Base-by-base conservation (phyloP, 2,329 filamentous ascomycete genomes). In the Aspergillus sp. region DNA sequence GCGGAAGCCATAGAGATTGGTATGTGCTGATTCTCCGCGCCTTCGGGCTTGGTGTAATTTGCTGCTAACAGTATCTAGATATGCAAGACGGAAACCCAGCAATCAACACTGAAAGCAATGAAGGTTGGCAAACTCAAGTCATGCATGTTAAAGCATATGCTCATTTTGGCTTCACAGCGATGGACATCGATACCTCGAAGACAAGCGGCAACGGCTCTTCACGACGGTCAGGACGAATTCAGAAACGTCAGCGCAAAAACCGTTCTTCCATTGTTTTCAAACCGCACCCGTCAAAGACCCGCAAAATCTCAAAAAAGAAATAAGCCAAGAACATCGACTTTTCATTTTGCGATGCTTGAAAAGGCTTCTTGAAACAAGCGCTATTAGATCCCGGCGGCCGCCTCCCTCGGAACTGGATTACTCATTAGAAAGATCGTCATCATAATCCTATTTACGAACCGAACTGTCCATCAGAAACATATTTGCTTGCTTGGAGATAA, bases 201-300 rank as follows among this genome's bases (percentile, higher is more conserved):
- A 49, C 63, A 54, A 66, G n/a, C 15, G 49, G 71, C 22, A 69
- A 69, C 49, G 66, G 60, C 54, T 63, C 57, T 31, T 63, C 71
- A 9, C 69, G 70, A 3, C 73, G 75, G 54, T 63, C 69, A n/a
- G 69, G 68, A n/a, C 73, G 77, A 56, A 72, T 80, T 59, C 76
- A 76, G 52, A 81, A 80, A 64, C 72, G 71, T 62, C 70, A 73
- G 52, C 74, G 73, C 49, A 73, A 73, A 61, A 71, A 71, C 38
- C 74, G 74, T 54, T 72, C 74, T 54, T 76, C 75, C 9, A 80
- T 80, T 60, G 74, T 78, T 11, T 81, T 81, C 60, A 67, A 71
- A 47, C 60, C 71, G 49, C 72, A 70, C 53, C 67, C 70, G 52
- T 70, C 70, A 28, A 73, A 79, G 64, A 58, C 60, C 30, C 72